phyloP scores from a whole-genome alignment of 176 grass and related monocot genomes.

The Oryza longistaminata region DNA sequence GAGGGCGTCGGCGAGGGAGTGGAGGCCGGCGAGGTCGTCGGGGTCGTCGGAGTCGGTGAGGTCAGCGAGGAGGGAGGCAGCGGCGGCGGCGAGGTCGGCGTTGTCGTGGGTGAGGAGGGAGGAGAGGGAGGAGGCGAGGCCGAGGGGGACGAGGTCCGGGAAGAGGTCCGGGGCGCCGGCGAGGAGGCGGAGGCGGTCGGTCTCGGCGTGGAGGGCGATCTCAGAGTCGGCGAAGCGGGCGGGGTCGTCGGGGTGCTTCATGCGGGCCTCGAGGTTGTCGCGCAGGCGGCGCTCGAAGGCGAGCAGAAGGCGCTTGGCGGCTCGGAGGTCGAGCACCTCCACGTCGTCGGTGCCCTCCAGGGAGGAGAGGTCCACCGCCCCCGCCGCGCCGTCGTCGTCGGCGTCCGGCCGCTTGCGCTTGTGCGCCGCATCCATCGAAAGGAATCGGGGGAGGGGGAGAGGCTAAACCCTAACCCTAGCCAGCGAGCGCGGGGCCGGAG shows the following conservation, averaged over 20 bases:
- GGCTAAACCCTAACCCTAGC: conserved; percentile 36
- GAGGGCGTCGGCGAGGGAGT: conserved; percentile 66
- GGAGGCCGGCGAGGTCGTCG: conserved; percentile 54
- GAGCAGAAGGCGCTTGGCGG: conserved; percentile 75
- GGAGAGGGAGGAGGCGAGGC: conserved; percentile 70
- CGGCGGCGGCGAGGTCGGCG: conserved; percentile 74
- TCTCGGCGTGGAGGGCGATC: conserved; percentile 80
- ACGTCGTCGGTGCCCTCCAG: conserved; percentile 56
- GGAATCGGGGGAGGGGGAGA: not conserved
- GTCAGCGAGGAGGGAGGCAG: conserved; percentile 80
- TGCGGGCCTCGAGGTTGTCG: conserved; percentile 93
- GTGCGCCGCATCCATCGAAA: conserved; percentile 8
- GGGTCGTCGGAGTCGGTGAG: conserved; percentile 84
- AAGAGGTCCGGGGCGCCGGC: conserved; percentile 86
- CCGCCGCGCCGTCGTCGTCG: not conserved
- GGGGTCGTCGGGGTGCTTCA: conserved; percentile 88
- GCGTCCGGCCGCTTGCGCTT: conserved; percentile 64
- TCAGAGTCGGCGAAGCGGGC: conserved; percentile 83
- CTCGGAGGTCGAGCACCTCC: conserved; percentile 82
- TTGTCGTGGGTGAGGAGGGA: conserved; percentile 86
- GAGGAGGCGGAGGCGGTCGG: conserved; percentile 76
- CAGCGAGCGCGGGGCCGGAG: not conserved
- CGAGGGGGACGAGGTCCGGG: conserved; percentile 70
- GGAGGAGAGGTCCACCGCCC: conserved; percentile 53
- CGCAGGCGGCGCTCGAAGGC: conserved; percentile 85